Base-by-base conservation (phyloP, 2,329 filamentous ascomycete genomes). In the Colletotrichum scovillei region DNA sequence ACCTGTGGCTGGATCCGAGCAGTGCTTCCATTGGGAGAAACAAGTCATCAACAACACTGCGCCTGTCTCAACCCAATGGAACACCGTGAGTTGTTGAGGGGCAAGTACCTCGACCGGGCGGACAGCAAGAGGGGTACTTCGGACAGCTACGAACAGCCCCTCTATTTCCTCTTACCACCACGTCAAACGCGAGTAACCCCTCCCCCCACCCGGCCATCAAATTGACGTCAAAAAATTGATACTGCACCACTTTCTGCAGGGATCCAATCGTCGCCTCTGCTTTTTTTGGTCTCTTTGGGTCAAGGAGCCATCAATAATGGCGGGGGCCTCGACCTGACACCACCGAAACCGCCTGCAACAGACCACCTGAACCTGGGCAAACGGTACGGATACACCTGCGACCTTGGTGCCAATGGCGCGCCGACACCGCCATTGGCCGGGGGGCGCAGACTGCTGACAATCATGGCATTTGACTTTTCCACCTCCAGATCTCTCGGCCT, bases 201-300 rank as follows among this genome's bases (percentile, higher is more conserved):
- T 71, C 67, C 71, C 70, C 71, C 71, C 67, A 65, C 65, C 24
- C 35, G 53, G 30, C 60, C 60, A 49, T 65, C 56, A 56, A 73
- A 73, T 73, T 73, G 71, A 73, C 71, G 71, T 73, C 71, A 73
- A 73, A 71, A 55, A 63, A 55, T 16, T 59, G 71, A 28, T 53
- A 26, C 55, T 38, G 71, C 46, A 65, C 70, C 67, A 65, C 69
- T 30, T 28, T 11, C 42, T 46, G 28, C 32, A 49, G 57, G 46
- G 62, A 46, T 62, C 56, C 26, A 69, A 63, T 59, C 24, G 66
- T 58, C 58, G 66, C 26, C 56, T 32, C 32, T n/a, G 14, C 28
- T 28, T 57, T 60, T 59, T 59, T 38, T 24, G 8, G 9, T 42
- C 32, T 24, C 9, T 24, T 24, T 63, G 53, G 46, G 46, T 28